Evolutionary conservation across 2,329 filamentous ascomycete species (phyloP).

Genomic region (Cylindrodendrum hubeiense): DNA sequence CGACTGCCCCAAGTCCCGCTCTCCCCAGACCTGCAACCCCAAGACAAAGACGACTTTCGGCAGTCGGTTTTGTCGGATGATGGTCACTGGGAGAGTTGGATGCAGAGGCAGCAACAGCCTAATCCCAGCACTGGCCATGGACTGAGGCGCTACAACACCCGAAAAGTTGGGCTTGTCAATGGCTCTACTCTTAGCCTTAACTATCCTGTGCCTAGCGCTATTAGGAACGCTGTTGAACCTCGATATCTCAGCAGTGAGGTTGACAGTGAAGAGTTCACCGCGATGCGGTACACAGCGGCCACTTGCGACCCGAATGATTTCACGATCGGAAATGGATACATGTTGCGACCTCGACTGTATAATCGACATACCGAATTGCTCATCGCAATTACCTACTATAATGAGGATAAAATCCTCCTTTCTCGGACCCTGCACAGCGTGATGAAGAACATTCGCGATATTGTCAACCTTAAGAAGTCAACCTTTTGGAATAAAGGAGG

Average conservation of each 20-base stretch:
- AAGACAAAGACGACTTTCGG: too few species aligned
- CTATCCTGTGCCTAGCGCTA: slow-evolving; percentile 8
- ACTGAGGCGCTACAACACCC: too few species aligned
- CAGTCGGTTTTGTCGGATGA: too few species aligned
- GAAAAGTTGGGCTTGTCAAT: slow-evolving; percentile 15
- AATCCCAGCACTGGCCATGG: too few species aligned
- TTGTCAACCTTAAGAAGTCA: slow-evolving; percentile 5
- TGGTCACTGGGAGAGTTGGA: too few species aligned
- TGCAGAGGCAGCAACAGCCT: too few species aligned
- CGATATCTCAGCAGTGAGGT: not conserved
- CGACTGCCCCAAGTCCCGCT: too few species aligned
- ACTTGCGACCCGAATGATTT: slow-evolving; percentile 14
- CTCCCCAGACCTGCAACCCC: too few species aligned
- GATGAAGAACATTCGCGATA: slow-evolving; percentile 13
- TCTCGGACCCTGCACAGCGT: slow-evolving; percentile 3
- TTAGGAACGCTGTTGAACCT: slow-evolving; percentile 10
- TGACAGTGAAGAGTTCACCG: slow-evolving; percentile 3
- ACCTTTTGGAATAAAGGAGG: slow-evolving; percentile 12
- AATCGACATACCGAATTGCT: slow-evolving; percentile 7
- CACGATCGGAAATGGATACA: slow-evolving; percentile 4
- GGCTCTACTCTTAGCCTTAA: slow-evolving; percentile 1
- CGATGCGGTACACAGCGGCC: slow-evolving; percentile 4
- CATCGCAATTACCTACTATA: slow-evolving; percentile 11
- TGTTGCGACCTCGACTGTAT: slow-evolving; percentile 2
- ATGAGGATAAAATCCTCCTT: slow-evolving; percentile 1